Evolutionary conservation across 163 green algal species (phyloP), one percentile per base, ranked within the genome.

Genomic region (Botryococcus braunii): DNA sequence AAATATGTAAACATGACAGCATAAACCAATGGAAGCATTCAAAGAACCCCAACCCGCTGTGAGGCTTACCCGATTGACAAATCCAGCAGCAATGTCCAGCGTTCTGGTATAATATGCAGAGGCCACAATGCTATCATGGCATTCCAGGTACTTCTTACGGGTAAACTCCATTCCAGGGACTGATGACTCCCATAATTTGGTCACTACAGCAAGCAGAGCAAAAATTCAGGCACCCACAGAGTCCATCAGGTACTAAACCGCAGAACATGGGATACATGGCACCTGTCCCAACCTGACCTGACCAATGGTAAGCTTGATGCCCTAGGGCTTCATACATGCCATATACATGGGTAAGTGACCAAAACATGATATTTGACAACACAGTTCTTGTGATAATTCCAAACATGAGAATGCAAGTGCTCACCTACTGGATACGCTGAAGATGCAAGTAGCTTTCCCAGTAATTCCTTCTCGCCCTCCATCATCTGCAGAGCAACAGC

Each of bases 101-200:
- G 47, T 56, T 23, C 70, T 69, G 63, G 70, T 76, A 73, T 86
- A 86, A 38, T 66, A 61, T 25, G 67, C 49, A 17, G 70, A 77
- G 1, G 67, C 68, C 27, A 86, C 75, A 1, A 86, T 63, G 31
- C 29, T 37, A 47, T 81, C 73, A 34, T 86, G 80, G 23, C 65
- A 57, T 47, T 65, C 66, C 27, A 60, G 37, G 56, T 85, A 85
- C 40, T 66, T 74, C 23, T 40, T 37, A 25, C 66, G 72, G 5
- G 80, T 79, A 27, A 70, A 72, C n/a, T 80, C 73, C 36, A 86
- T 50, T 9, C 56, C 23, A 32, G 80, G 80, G 61, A 72, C 57
- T 11, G 73, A 55, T 17, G 68, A 52, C 41, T 81, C 68, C 36
- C 83, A 17, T 27, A 72, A 50, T 41, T 76, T 75, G 32, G 73